Evolutionary conservation across 345 rosid genomes (phyloP), one percentile per base, ranked within the genome.

Genomic region (Laguncularia racemosa): DNA sequence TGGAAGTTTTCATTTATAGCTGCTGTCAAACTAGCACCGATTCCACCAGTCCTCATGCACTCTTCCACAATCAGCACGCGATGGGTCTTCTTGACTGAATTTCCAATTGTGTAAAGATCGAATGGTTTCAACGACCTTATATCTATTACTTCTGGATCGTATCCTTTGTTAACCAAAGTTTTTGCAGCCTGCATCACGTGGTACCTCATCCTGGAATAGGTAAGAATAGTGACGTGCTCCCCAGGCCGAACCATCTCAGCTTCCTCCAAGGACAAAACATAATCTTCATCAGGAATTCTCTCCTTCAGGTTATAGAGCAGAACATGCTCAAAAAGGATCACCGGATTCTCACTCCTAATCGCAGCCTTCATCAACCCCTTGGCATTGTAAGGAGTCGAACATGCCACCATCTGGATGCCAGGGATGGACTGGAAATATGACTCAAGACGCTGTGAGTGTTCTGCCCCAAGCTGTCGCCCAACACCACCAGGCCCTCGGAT

Each of bases 401-500:
- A 92, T 3, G 98, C 98, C 21, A 92, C 98, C 98, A 92, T 89
- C 62, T 89, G 98, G 76, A 92, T 92, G 58, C 98, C 98, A 1
- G 98, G 97, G 66, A 92, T 92, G 57, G 98, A 92, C 63, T 92
- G 98, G 71, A 92, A 89, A 79, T 89, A 92, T 33, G 98, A 92
- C 63, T 92, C 98, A 9, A 92, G 85, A 16, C 97, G 88, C 65
- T 92, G 98, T 0, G 97, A 92, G 67, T 92, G 98, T 78, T 92
- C 98, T 16, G 98, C 97, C 0, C 98, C 98, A 16, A 86, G 96
- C 67, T 92, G 95, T 14, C 98, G 78, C 0, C 98, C 98, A 14
- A 92, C 98, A 58, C 98, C 98, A 57, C 98, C 98, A 0, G 98
- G 98, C n/a, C 98, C 98, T 20, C 97, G 98, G 56, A 89, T 89